These are phyloP conservation scores for Haematococcus lacustris DNA, from an alignment of 139 green algal species.

Conservation along the genomic window DNA sequence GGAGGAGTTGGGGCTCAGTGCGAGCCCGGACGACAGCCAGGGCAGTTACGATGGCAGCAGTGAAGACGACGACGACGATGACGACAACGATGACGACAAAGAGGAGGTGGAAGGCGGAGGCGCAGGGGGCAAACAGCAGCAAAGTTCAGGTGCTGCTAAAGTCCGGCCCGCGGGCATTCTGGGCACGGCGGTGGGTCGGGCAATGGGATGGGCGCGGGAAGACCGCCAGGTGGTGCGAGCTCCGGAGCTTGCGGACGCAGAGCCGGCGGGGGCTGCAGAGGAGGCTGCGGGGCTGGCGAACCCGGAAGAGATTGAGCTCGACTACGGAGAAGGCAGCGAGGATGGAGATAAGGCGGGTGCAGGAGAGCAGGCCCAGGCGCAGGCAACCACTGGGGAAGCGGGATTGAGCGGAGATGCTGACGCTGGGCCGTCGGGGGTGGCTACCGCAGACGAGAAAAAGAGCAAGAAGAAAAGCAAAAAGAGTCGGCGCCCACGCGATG, in stretches of 20 bases:
- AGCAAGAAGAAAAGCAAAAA: too few species aligned
- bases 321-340: neutral
- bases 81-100: conserved; percentile 2
- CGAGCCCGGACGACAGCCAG: too few species aligned
- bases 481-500: too few species aligned
- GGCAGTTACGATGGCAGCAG: conserved; percentile 9
- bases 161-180: too few species aligned
- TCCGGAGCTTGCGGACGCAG: neutral
- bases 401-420: neutral
- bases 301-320: conserved; percentile 10
- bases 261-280: neutral
- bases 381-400: too few species aligned
- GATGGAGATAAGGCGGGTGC: neutral
- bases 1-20: conserved; percentile 7
- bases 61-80: conserved; percentile 12
- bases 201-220: conserved; percentile 29
- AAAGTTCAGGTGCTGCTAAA: too few species aligned
- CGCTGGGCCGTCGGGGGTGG: neutral
- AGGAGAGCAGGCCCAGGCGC: neutral
- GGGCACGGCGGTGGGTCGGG: neutral
- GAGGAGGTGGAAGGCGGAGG: neutral
- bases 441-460: neutral
- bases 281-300: neutral
- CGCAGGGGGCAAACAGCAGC: too few species aligned
- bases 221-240: neutral